A percentile compares a stretch with the other conserved stretches of the same genome.
phyloP scores from a whole-genome alignment of 208 protist species.

The Trypanosoma lewisi region DNA sequence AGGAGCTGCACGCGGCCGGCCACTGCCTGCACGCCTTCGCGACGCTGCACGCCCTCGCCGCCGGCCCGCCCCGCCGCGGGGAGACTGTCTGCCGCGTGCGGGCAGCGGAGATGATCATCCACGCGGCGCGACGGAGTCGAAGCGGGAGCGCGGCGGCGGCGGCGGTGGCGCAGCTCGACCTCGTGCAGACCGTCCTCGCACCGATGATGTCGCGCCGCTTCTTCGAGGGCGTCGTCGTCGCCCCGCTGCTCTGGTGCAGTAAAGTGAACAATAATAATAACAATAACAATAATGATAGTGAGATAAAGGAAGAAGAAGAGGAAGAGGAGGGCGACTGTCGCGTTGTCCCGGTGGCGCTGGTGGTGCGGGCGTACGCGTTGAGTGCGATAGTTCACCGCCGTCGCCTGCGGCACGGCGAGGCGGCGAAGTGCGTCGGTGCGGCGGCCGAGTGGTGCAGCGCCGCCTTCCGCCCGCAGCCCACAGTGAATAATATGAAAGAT shows the following conservation, averaged over 20 bases:
- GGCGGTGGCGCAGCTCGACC: conserved; percentile 32
- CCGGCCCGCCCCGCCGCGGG: conserved; percentile 26
- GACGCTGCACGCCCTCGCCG: conserved; percentile 18
- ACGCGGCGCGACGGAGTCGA: not conserved
- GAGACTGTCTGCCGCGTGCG: conserved; percentile 46
- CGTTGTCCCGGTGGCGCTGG: conserved; percentile 39
- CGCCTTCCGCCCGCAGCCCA: not conserved
- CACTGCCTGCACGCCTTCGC: conserved; percentile 49
- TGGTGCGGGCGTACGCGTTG: conserved; percentile 44
- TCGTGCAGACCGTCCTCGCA: conserved; percentile 49
- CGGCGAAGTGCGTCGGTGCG: conserved; percentile 31
- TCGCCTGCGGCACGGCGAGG: conserved; percentile 18
- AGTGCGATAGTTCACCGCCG: conserved; percentile 29
- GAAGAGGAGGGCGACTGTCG: conserved; percentile 22
- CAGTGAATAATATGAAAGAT: not conserved
- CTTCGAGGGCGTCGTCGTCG: conserved; percentile 17
- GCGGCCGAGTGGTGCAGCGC: conserved; percentile 19
- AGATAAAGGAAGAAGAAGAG: conserved; percentile 10
- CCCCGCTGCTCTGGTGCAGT: conserved; percentile 12
- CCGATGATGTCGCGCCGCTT: conserved; percentile 38
- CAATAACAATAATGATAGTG: not conserved
- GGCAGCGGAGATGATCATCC: conserved; percentile 39
- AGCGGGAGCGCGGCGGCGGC: conserved; percentile 11
- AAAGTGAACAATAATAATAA: not conserved
- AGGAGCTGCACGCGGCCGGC: conserved; percentile 41